A percentile compares a stretch with the other conserved stretches of the same genome.
These are phyloP conservation scores for Microdochium bolleyi DNA, from an alignment of 2,329 filamentous ascomycete genomes.

Conservation along the genomic window DNA sequence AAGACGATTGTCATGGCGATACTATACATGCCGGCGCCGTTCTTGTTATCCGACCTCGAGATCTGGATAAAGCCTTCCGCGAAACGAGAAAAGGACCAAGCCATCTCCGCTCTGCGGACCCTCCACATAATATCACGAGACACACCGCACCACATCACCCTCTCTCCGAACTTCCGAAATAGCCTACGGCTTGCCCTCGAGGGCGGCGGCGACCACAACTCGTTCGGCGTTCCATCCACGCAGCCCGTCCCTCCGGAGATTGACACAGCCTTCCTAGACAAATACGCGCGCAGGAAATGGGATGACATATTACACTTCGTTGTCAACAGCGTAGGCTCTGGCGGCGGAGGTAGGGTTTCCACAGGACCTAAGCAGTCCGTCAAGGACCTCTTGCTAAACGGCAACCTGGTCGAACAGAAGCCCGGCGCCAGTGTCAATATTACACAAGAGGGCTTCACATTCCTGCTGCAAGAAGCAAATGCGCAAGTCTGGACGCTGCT, in stretches of 20 bases:
- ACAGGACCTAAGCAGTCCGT: conserved; percentile 65
- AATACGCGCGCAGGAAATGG: conserved; percentile 83
- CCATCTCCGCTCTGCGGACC: conserved; percentile 70
- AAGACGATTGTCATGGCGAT: conserved; percentile 96
- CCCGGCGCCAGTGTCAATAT: conserved; percentile 53
- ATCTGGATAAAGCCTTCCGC: conserved; percentile 68
- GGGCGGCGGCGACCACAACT: conserved; percentile 75
- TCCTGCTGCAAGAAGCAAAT: conserved; percentile 89
- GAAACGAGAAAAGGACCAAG: conserved; percentile 69
- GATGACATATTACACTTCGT: conserved; percentile 95
- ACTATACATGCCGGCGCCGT: conserved; percentile 78
- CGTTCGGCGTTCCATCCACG: conserved; percentile 80
- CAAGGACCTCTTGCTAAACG: conserved; percentile 73
- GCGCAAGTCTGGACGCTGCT: conserved; percentile 95
- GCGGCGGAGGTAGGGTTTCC: conserved; percentile 34
- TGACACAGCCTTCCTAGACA: conserved; percentile 67
- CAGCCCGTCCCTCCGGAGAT: conserved; percentile 55
- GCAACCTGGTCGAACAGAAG: conserved; percentile 65
- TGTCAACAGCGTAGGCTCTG: conserved; percentile 63
- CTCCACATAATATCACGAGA: conserved; percentile 77
- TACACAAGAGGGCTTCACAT: conserved; percentile 89
- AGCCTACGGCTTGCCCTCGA: conserved; percentile 83
- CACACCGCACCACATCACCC: conserved; percentile 61
- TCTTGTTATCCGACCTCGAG: conserved; percentile 75
- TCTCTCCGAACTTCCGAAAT: conserved; percentile 74